Conservation (phyloP, 345 rosid genomes). For the Moringa oleifera region DNA sequence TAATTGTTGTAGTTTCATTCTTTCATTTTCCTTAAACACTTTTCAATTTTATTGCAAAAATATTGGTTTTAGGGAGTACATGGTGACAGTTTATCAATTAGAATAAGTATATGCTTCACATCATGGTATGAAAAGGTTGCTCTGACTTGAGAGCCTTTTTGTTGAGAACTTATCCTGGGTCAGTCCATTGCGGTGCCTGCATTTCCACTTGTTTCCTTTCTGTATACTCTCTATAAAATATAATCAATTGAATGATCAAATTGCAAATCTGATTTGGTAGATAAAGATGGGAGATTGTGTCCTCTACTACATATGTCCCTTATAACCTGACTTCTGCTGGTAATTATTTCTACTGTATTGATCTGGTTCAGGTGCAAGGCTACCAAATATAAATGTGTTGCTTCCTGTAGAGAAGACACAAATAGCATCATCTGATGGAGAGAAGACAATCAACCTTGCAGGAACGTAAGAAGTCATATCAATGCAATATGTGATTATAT, state of each 20-base stretch:
- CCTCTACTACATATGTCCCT: background rate
- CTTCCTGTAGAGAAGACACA: slow-evolving; percentile 55
- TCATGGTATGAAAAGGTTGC: too few species aligned
- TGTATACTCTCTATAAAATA: background rate
- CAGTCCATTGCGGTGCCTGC: background rate
- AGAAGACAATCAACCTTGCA: slow-evolving; percentile 57
- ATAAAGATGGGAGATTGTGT: too few species aligned
- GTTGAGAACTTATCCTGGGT: background rate
- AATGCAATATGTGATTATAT: slow-evolving; percentile 3
- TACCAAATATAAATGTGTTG: slow-evolving; percentile 62
- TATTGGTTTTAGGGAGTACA: background rate
- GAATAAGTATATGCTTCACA: too few species aligned
- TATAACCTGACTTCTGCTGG: slow-evolving; percentile 4
- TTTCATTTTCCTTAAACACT: too few species aligned
- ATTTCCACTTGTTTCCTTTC: background rate
- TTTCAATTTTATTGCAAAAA: too few species aligned
- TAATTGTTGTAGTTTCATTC: too few species aligned
- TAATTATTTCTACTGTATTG: background rate
- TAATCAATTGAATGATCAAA: background rate
- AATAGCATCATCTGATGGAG: slow-evolving; percentile 42
- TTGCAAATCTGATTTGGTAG: background rate
- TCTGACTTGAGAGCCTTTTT: too few species aligned
- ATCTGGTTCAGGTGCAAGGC: slow-evolving; percentile 55
- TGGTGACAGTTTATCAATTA: background rate
- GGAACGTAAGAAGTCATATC: slow-evolving; percentile 48